Base-by-base conservation (phyloP, 1,284 basidiomycete genomes). In the Fomitopsis schrenkii region DNA sequence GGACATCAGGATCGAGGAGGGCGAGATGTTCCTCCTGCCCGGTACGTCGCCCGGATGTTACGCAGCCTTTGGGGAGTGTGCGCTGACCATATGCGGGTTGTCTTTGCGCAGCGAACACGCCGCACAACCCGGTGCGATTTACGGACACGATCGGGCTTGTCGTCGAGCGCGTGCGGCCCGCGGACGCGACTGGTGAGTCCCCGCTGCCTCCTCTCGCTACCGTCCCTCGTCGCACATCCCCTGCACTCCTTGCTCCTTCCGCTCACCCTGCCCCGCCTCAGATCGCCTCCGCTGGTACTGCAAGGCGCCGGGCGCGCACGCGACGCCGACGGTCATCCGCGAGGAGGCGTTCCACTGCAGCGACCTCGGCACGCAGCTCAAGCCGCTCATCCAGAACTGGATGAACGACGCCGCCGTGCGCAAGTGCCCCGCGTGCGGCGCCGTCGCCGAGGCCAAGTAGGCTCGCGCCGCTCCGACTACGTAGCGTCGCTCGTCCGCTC, bases 281-380 rank as follows among this genome's bases (percentile, higher is more conserved):
- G 97, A 99, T 74, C 89, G 89, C 1, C 82, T 98, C 61, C 86
- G 94, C 48, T 98, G 97, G 97, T 98, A 97, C 75, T 98, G 97
- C 76, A 87, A 84, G 33, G 86, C 88, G 35, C 69, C 76, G 38
- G 38, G 38, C 0, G 79, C 79, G 9, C 92, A 96, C 72, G 68
- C 77, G 26, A 78, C 81, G 55, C 94, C 96, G 0, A 91, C 90
- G 2, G 80, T 95, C 65, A 93, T 99, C 70, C 85, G 91, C 65
- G 91, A 97, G 74, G 93, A 93, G 60, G 78, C 83, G 2, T 95
- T 98, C 75, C 91, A 96, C 73, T 93, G 93, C 69, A 91, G 89
- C 0, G 94, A 98, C 73, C 84, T 99, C 40, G 96, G 95, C 52
- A 92, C 91, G 5, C 95, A 98, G 77, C 82, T 98, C 64, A 97